A percentile compares a stretch with the other conserved stretches of the same genome.
Evolutionary conservation across 371 early-diverging fungal genomes (phyloP).

Genomic region (Catenaria anguillulae): DNA sequence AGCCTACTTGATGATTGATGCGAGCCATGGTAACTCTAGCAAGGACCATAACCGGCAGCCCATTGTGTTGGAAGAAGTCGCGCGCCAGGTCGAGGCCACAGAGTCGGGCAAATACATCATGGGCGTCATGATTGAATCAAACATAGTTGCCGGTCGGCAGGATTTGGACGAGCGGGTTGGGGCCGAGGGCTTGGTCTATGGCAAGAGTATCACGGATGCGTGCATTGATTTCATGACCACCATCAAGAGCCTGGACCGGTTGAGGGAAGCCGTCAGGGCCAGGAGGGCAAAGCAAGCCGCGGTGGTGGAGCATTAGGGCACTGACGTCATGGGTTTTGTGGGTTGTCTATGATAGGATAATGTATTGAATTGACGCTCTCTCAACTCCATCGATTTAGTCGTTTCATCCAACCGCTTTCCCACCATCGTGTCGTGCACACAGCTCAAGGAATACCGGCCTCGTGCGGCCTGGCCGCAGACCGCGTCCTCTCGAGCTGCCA

Average conservation of each 20-base stretch:
- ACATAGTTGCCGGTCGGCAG: slow-evolving; percentile 71
- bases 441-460: too few relatives aligned
- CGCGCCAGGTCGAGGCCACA: neutral
- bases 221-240: slow-evolving; percentile 29
- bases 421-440: too few relatives aligned
- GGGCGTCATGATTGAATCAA: slow-evolving; percentile 90
- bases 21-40: slow-evolving; percentile 75
- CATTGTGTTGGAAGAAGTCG: slow-evolving; percentile 56
- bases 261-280: neutral
- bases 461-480: too few relatives aligned
- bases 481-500: neutral
- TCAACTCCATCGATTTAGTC: too few relatives aligned
- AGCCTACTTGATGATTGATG: slow-evolving; percentile 75
- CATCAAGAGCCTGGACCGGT: neutral
- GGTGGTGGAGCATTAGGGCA: too few relatives aligned
- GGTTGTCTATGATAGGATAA: too few relatives aligned
- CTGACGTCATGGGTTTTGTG: too few relatives aligned
- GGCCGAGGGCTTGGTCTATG: slow-evolving; percentile 50
- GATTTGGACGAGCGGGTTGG: slow-evolving; percentile 39
- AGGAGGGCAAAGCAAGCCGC: too few relatives aligned
- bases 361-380: too few relatives aligned
- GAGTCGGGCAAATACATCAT: slow-evolving; percentile 13
- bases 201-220: slow-evolving; percentile 70
- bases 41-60: slow-evolving; percentile 67
- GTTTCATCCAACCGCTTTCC: too few relatives aligned